Evolutionary conservation across 495 filamentous ascomycete species (phyloP).

Genomic region (Filosporella fistucella): DNA sequence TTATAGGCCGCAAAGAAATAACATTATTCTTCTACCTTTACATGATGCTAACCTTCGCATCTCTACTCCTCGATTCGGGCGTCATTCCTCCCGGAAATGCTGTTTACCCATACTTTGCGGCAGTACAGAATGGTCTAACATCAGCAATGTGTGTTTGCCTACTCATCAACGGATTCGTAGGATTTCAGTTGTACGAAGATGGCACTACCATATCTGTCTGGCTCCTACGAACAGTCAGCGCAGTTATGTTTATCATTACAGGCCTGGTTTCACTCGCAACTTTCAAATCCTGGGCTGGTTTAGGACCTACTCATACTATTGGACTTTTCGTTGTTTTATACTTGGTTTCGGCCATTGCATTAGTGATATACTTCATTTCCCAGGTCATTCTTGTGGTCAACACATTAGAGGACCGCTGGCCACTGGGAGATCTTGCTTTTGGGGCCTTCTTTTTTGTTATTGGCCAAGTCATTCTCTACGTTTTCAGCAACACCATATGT

Average conservation of each 20-base stretch:
- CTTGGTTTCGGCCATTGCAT: constrained; percentile 79
- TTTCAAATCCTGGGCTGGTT: constrained; percentile 86
- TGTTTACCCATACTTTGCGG: constrained; percentile 86
- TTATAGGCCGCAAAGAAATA: constrained; percentile 92
- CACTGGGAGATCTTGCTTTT: constrained; percentile 88
- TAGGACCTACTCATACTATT: constrained; percentile 78
- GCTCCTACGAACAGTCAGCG: constrained; percentile 75
- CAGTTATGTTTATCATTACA: constrained; percentile 80
- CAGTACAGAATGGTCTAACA: constrained; percentile 83
- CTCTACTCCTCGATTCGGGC: constrained; percentile 88
- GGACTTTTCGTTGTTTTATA: constrained; percentile 93
- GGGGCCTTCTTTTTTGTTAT: constrained; percentile 88
- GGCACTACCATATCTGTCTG: constrained; percentile 94
- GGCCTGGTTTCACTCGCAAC: constrained; percentile 85
- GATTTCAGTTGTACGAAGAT: constrained; percentile 98
- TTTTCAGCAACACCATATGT: constrained; percentile 83
- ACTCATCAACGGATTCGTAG: constrained; percentile 96
- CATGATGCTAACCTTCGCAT: constrained; percentile 82
- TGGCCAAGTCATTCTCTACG: constrained; percentile 91
- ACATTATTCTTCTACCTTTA: constrained; percentile 97
- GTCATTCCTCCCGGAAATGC: constrained; percentile 78
- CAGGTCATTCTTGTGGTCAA: constrained; percentile 84
- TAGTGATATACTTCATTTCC: constrained; percentile 81
- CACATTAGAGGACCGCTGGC: constrained; percentile 94
- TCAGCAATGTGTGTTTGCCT: constrained; percentile 86